Percentiles rank a stretch among this genome's conserved stretches.
Conservation (phyloP, 2,329 filamentous ascomycete genomes). For the Aureobasidium lini region DNA sequence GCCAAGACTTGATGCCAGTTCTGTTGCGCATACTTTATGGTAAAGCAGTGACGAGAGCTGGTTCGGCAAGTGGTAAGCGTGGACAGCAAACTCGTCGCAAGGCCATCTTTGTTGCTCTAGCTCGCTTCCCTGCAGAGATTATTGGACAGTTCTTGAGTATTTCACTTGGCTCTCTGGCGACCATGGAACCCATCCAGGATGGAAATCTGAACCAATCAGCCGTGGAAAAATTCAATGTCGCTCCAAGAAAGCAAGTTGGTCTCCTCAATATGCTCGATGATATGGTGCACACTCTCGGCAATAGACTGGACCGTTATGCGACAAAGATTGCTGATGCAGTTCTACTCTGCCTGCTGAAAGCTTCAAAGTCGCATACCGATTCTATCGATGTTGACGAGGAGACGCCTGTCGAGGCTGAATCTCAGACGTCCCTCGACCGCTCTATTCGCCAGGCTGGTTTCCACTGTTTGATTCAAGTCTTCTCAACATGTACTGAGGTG, state of each 20-base stretch:
- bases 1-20: conserved; percentile 69
- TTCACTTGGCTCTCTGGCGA: conserved; percentile 54
- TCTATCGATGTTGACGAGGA: conserved; percentile 29
- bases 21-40: conserved; percentile 84
- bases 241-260: conserved; percentile 69
- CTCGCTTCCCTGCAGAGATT: conserved; percentile 66
- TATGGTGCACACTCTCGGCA: conserved; percentile 76
- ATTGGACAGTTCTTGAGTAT: conserved; percentile 78
- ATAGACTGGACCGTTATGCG: conserved; percentile 61
- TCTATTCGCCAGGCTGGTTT: conserved; percentile 64
- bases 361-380: conserved; percentile 47
- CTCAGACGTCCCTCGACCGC: conserved; percentile 51
- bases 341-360: conserved; percentile 70
- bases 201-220: not conserved
- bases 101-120: conserved; percentile 66
- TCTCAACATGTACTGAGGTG: conserved; percentile 62
- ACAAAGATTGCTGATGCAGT: conserved; percentile 65
- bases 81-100: conserved; percentile 74
- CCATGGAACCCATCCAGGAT: not conserved
- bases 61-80: conserved; percentile 66
- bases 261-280: conserved; percentile 86
- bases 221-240: conserved; percentile 8
- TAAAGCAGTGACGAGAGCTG: conserved; percentile 74
- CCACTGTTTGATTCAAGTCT: conserved; percentile 74
- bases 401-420: conserved; percentile 26